Evolutionary conservation across 2,329 filamentous ascomycete genomes (phyloP).

Genomic region (Ceratocystis eucalypticola): DNA sequence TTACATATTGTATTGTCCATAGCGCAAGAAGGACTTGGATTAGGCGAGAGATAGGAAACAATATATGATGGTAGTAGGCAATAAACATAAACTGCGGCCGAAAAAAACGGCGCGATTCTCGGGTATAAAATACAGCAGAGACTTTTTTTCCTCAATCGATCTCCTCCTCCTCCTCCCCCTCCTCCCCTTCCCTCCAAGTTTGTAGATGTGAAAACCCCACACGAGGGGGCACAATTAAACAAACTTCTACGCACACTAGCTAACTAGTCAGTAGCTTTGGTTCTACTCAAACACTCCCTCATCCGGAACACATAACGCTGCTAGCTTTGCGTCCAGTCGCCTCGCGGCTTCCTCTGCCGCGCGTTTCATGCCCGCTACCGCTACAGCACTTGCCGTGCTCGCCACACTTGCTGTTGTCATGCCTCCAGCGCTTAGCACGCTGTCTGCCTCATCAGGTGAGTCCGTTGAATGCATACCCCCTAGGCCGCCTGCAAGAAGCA

Average conservation of each 20-base stretch:
- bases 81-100: background rate
- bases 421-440: conserved; percentile 34
- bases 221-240: too few species aligned
- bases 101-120: background rate
- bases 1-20: background rate
- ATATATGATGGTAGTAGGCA: background rate
- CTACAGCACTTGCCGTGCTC: conserved; percentile 31
- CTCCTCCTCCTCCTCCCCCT: background rate
- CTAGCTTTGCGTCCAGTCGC: conserved; percentile 48
- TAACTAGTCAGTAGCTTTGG: too few species aligned
- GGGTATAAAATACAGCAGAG: conserved; percentile 10
- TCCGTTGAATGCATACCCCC: conserved; percentile 22
- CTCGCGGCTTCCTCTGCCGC: conserved; percentile 46
- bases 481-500: conserved; percentile 21
- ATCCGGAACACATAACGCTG: conserved; percentile 38
- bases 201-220: too few species aligned
- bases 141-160: background rate
- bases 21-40: background rate
- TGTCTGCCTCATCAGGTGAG: conserved; percentile 34
- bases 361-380: conserved; percentile 38
- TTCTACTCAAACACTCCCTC: conserved; percentile 32
- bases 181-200: too few species aligned
- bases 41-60: background rate
- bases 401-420: conserved; percentile 32
- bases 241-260: too few species aligned